Evolutionary conservation across 176 grass and related monocot genomes (phyloP), one percentile per base, ranked within the genome.

Genomic region (Poa pratensis): DNA sequence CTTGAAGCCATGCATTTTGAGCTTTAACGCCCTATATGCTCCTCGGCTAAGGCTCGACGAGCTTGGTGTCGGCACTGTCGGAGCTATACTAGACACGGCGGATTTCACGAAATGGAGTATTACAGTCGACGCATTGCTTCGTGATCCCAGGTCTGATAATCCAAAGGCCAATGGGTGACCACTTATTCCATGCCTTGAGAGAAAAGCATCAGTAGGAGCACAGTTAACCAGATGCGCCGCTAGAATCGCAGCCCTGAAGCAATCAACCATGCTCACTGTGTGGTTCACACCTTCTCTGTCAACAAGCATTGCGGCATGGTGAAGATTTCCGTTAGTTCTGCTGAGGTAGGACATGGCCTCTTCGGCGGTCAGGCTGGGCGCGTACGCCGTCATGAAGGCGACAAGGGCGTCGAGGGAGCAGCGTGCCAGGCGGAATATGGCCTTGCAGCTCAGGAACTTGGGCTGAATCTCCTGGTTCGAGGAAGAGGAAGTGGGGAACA

Each of bases 1-100:
- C 45, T 28, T 74, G 45, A 74, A 74, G 45, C 42, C 7, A 74
- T 51, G 45, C 43, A 26, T 74, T 45, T 74, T 74, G 71, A 50
- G 14, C 71, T 45, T 74, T 16, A 51, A 28, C 6, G 71, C 71
- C 17, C 71, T 50, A 51, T 74, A 50, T 5, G 71, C 71, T 74
- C 71, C 71, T 74, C 24, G 23, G 71, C 71, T 74, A 51, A 73
- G 45, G 70, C 22, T 73, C 6, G 23, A 0, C 7, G 43, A 50
- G 14, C 14, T 73, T 28, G 70, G 14, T 28, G 23, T 7, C 13
- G 23, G 43, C 70, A 5, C 34, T 17, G 43, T 1, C 34, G 1
- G 23, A 9, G 43, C 13, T 17, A 73, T 28, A 18, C 7, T 16
- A 13, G 43, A 10, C 14, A 10, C 1, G 0, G 0, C 43, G 0